Evolutionary conservation across 2,329 filamentous ascomycete species (phyloP).

Genomic region (Alternaria sp.): DNA sequence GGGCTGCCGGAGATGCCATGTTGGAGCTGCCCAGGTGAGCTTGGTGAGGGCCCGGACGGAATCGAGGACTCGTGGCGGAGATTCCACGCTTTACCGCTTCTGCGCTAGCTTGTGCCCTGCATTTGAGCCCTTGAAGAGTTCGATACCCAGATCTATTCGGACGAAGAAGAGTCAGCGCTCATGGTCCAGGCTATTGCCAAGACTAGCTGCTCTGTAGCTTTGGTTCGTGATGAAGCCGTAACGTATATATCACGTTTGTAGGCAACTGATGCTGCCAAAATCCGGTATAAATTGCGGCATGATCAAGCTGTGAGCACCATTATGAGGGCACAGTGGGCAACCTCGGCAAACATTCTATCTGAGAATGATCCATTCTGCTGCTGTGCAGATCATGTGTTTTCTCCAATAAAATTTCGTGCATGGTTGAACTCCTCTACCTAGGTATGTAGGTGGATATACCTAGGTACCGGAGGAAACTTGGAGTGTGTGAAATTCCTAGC

Average conservation of each 20-base stretch:
- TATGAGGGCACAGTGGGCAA: neutral
- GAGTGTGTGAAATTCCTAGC: no score
- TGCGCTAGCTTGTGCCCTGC: slow-evolving; percentile 7
- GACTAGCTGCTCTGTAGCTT: neutral
- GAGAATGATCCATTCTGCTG: neutral
- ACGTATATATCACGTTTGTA: neutral
- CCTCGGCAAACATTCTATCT: neutral
- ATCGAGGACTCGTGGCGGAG: slow-evolving; percentile 16
- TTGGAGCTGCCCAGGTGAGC: slow-evolving; percentile 4
- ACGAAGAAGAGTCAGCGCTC: neutral
- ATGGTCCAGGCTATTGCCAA: neutral
- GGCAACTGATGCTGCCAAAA: neutral
- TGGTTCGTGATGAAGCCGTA: neutral
- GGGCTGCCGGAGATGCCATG: slow-evolving; percentile 44
- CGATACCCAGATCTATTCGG: neutral
- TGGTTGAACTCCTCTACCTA: no score
- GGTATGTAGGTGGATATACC: no score
- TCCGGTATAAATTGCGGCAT: neutral
- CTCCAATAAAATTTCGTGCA: neutral
- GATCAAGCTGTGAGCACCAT: neutral
- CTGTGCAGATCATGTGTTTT: neutral
- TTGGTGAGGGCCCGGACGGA: slow-evolving; percentile 1
- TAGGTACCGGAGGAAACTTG: no score
- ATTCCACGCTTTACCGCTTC: slow-evolving; percentile 5
- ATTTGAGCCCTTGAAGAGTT: neutral